Evolutionary conservation across 2,329 filamentous ascomycete genomes (phyloP).

Genomic region (Trichoderma sp.): DNA sequence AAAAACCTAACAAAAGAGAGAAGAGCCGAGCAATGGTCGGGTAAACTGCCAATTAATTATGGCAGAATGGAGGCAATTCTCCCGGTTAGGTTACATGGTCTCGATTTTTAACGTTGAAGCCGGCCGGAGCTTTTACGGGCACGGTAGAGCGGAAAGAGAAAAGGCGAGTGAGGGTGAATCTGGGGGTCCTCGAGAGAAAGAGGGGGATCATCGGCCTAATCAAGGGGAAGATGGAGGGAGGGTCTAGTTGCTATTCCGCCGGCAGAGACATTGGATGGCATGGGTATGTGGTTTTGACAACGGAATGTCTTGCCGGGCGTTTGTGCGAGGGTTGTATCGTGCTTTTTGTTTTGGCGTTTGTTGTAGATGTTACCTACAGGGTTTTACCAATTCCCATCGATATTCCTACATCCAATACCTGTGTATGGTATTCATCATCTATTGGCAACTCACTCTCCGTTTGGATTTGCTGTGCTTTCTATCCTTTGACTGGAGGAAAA

Average conservation of each 20-base stretch:
- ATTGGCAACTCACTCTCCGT: no score
- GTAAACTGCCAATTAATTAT: background rate
- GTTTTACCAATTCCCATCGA: no score
- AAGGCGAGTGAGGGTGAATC: background rate
- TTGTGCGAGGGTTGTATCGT: background rate
- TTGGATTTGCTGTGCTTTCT: background rate
- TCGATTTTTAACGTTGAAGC: background rate
- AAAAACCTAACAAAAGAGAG: background rate
- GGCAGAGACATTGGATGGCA: background rate
- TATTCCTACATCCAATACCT: no score
- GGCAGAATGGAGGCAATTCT: background rate
- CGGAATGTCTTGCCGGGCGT: background rate
- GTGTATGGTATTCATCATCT: background rate
- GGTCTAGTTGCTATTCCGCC: background rate
- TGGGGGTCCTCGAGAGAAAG: background rate
- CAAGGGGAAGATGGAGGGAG: conserved; percentile 11
- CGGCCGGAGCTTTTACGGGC: background rate
- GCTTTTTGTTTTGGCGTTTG: background rate
- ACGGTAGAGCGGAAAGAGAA: background rate
- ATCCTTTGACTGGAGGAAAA: background rate
- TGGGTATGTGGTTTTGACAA: background rate
- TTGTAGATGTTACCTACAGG: no score
- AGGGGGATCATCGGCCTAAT: conserved; percentile 10
- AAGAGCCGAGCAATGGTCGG: background rate
- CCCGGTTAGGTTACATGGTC: background rate